Conservation (phyloP, 352 stramenopile genomes). For the Pythium monospermum region DNA sequence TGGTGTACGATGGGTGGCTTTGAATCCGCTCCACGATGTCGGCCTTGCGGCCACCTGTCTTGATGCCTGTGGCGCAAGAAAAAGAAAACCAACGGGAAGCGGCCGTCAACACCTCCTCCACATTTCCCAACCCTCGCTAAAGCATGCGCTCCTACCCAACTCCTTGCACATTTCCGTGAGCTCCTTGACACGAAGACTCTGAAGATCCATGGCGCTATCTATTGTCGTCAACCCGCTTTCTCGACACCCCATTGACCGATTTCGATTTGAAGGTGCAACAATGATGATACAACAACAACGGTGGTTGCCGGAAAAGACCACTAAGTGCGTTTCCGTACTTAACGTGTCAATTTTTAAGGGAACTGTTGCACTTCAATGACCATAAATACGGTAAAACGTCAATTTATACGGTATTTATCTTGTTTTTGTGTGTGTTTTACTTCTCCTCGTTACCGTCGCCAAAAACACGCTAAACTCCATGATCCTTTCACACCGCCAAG, state of each 20-base stretch:
- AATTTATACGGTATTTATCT: too few species aligned
- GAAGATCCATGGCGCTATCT: slow-evolving; percentile 50
- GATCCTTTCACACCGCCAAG: neutral
- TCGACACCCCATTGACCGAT: neutral
- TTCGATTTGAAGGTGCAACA: neutral
- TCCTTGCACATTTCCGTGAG: slow-evolving; percentile 78
- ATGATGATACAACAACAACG: too few species aligned
- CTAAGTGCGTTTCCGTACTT: slow-evolving; percentile 18
- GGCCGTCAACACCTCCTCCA: too few species aligned
- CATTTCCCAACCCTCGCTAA: too few species aligned
- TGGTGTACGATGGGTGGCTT: slow-evolving; percentile 44
- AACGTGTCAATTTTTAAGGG: too few species aligned
- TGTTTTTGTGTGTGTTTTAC: neutral
- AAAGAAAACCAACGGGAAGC: neutral
- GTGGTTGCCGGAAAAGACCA: too few species aligned
- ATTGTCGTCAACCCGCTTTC: neutral
- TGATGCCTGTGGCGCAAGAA: slow-evolving; percentile 38
- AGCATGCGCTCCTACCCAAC: slow-evolving; percentile 54
- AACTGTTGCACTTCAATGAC: too few species aligned
- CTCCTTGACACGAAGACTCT: slow-evolving; percentile 70
- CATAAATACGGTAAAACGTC: too few species aligned
- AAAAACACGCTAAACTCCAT: too few species aligned
- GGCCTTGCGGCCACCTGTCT: slow-evolving; percentile 62
- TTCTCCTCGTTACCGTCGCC: neutral
- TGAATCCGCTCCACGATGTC: slow-evolving; percentile 74